Conservation (phyloP, 257 asterid species). For the Gentiana dahurica region DNA sequence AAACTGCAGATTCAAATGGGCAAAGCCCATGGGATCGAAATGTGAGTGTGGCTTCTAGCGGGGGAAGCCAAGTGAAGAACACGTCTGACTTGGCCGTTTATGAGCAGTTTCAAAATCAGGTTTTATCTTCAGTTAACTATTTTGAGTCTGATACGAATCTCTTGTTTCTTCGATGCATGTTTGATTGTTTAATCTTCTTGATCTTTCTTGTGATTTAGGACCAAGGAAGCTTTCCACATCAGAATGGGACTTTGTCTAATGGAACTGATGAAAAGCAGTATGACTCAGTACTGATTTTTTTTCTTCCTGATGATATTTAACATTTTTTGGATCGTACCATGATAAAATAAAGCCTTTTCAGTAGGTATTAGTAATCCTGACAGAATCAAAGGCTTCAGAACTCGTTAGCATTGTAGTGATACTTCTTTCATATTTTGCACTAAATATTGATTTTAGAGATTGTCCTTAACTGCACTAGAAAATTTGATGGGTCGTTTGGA, state of each 20-base stretch:
- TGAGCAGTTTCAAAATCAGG: constrained; percentile 73
- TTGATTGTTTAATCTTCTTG: constrained; percentile 13
- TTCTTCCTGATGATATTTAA: neutral
- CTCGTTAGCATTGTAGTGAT: too few species aligned
- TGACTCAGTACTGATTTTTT: constrained; percentile 9
- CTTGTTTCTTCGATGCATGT: neutral
- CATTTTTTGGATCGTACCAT: too few species aligned
- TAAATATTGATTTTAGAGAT: too few species aligned
- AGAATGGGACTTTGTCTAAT: constrained; percentile 45
- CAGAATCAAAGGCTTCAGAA: too few species aligned
- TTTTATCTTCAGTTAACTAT: neutral
- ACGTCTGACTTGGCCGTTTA: constrained; percentile 70
- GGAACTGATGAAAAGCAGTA: constrained; percentile 61
- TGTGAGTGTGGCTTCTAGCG: constrained; percentile 25
- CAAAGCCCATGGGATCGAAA: constrained; percentile 23
- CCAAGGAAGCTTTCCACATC: constrained; percentile 22
- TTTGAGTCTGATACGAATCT: neutral
- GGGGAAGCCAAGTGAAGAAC: constrained; percentile 36
- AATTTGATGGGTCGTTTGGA: too few species aligned
- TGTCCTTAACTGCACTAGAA: too few species aligned
- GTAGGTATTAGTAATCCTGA: too few species aligned
- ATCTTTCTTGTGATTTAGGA: constrained; percentile 35
- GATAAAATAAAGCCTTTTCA: too few species aligned
- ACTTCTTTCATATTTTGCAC: too few species aligned
- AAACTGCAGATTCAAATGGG: constrained; percentile 33